A percentile compares a stretch with the other conserved stretches of the same genome.
These are phyloP conservation scores for Penicillium coprophilum DNA, from an alignment of 495 filamentous ascomycete genomes.

Conservation along the genomic window DNA sequence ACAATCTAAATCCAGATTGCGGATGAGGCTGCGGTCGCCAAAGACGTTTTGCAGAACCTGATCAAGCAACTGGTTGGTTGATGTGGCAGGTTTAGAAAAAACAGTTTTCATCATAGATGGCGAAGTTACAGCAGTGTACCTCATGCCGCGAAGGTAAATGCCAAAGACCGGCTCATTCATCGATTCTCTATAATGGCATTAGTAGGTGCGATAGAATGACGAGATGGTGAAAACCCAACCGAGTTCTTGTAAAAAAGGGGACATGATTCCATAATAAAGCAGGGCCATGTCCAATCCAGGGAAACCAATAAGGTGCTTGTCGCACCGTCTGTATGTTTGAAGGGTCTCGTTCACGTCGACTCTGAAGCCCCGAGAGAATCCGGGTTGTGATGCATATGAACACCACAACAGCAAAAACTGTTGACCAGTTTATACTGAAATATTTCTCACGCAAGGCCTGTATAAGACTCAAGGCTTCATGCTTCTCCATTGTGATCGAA, in stretches of 20 bases:
- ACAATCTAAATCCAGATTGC: conserved; percentile 33
- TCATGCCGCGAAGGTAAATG: conserved; percentile 50
- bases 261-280: conserved; percentile 48
- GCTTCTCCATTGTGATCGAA: conserved; percentile 25
- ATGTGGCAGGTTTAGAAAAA: conserved; percentile 31
- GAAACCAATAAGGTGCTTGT: conserved; percentile 59
- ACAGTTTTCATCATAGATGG: conserved; percentile 49
- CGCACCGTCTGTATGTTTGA: conserved; percentile 35
- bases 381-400: conserved; percentile 44
- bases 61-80: conserved; percentile 36
- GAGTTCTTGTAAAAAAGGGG: conserved; percentile 38
- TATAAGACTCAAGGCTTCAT: conserved; percentile 18
- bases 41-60: conserved; percentile 52
- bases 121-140: conserved; percentile 51
- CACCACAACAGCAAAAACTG: conserved; percentile 24
- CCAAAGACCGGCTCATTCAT: conserved; percentile 52
- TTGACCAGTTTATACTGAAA: conserved; percentile 26
- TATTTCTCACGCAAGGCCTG: conserved; percentile 19
- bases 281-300: conserved; percentile 54
- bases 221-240: conserved; percentile 34
- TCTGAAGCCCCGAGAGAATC: conserved; percentile 38
- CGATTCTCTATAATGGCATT: conserved; percentile 29
- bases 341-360: conserved; percentile 20
- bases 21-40: conserved; percentile 38
- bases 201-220: conserved; percentile 11